Evolutionary conservation across 345 rosid genomes (phyloP).

Genomic region (Eucalyptus sideroxylon): DNA sequence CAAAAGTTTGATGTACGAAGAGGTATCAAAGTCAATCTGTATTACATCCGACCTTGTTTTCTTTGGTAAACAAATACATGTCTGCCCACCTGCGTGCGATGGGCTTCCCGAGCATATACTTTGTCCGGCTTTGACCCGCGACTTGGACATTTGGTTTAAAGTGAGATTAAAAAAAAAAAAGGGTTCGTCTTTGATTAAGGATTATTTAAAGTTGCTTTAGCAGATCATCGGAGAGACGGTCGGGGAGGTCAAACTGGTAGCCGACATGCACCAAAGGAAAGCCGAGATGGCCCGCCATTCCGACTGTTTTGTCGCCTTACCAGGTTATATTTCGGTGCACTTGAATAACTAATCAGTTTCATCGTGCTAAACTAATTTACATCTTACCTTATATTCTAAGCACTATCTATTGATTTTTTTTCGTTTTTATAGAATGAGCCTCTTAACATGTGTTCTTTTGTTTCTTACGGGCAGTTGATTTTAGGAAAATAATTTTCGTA

Average conservation of each 20-base stretch:
- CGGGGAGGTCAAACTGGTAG: slow-evolving; percentile 30
- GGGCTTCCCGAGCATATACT: neutral
- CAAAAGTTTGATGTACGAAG: slow-evolving; percentile 78
- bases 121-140: neutral
- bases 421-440: neutral
- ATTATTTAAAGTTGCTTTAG: neutral
- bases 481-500: too few relatives aligned
- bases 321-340: slow-evolving; percentile 3
- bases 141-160: neutral
- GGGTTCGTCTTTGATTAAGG: neutral
- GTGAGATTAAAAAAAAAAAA: neutral
- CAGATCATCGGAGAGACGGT: slow-evolving; percentile 65
- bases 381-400: neutral
- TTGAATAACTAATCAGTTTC: neutral
- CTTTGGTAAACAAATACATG: neutral
- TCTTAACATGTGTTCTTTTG: too few relatives aligned
- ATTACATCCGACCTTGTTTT: neutral
- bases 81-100: neutral
- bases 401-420: neutral
- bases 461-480: neutral
- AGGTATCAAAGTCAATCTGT: slow-evolving; percentile 25
- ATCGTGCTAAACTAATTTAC: neutral
- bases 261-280: slow-evolving; percentile 38
- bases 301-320: slow-evolving; percentile 35
- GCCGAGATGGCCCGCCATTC: slow-evolving; percentile 42